Percentiles rank a stretch among this genome's conserved stretches.
Evolutionary conservation across 2,329 filamentous ascomycete species (phyloP).

Genomic region (Teratosphaeria gauchensis): DNA sequence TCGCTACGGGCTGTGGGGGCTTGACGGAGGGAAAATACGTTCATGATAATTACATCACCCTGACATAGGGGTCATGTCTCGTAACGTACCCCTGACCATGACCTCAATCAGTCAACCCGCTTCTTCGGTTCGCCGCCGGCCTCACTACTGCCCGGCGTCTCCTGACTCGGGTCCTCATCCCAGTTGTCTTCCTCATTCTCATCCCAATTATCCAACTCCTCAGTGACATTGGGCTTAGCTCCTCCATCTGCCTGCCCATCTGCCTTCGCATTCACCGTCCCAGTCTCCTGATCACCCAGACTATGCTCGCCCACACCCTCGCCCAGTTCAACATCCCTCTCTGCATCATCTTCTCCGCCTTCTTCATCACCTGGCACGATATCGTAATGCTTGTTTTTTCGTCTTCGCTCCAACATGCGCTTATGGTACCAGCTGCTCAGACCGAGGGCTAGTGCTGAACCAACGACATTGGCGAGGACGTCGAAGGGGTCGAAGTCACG

Average conservation of each 20-base stretch:
- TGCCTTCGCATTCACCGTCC: conserved; percentile 15
- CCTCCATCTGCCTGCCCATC: conserved; percentile 30
- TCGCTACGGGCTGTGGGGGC: background rate
- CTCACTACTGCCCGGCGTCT: conserved; percentile 13
- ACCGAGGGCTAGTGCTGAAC: conserved; percentile 60
- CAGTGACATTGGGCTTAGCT: conserved; percentile 58
- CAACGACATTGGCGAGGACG: conserved; percentile 77
- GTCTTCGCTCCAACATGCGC: conserved; percentile 83
- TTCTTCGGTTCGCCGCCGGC: conserved; percentile 28
- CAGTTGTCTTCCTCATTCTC: conserved; percentile 63
- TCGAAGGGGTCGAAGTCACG: conserved; percentile 66
- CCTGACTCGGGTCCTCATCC: conserved; percentile 44
- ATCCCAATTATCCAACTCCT: conserved; percentile 89
- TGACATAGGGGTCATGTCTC: background rate
- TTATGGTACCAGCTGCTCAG: conserved; percentile 88
- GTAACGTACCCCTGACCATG: background rate
- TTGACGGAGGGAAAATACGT: background rate
- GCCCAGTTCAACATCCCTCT: conserved; percentile 67
- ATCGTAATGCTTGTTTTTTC: conserved; percentile 62
- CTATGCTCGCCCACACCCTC: conserved; percentile 34
- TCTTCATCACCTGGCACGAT: conserved; percentile 54
- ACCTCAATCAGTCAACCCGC: conserved; percentile 29
- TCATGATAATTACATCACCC: background rate
- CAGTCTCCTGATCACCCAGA: conserved; percentile 23
- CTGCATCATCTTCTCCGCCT: conserved; percentile 32